phyloP scores from a whole-genome alignment of 2,329 filamentous ascomycete genomes.

The Ceratocystis ficicola region DNA sequence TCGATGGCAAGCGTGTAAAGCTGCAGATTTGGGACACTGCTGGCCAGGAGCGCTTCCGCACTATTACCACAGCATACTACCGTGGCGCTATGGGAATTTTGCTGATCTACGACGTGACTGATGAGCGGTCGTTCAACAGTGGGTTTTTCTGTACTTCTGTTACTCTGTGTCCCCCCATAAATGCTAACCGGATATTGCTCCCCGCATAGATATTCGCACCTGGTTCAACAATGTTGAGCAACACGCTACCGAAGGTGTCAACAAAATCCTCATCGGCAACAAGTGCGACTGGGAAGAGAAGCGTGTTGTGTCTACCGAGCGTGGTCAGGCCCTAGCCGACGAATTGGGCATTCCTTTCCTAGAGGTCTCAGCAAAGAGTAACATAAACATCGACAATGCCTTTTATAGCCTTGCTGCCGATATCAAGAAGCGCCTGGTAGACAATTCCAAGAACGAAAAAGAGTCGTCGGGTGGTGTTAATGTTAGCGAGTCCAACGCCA shows the following conservation, averaged over 20 bases:
- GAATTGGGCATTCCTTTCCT: conserved; percentile 97
- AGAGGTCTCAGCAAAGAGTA: conserved; percentile 96
- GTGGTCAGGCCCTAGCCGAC: conserved; percentile 84
- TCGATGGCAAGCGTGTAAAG: conserved; percentile 98
- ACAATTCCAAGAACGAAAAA: conserved; percentile 70
- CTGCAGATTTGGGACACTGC: conserved; percentile 99
- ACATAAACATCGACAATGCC: conserved; percentile 98
- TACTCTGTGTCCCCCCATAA: conserved; percentile 16
- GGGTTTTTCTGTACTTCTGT: conserved; percentile 30
- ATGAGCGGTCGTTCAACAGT: conserved; percentile 94
- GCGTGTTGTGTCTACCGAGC: conserved; percentile 82
- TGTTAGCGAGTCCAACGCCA: conserved; percentile 48
- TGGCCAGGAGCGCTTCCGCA: conserved; percentile 94
- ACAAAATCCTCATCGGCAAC: conserved; percentile 99
- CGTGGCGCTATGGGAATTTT: conserved; percentile 96
- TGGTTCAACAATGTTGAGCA: conserved; percentile 99
- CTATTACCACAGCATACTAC: conserved; percentile 98
- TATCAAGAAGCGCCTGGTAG: conserved; percentile 97
- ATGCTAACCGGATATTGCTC: conserved; percentile 18
- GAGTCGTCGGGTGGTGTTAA: conserved; percentile 49
- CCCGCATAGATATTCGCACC: conserved; percentile 73
- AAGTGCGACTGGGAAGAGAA: conserved; percentile 99
- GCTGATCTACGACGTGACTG: conserved; percentile 95
- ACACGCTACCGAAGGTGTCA: conserved; percentile 95
- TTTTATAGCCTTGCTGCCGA: conserved; percentile 91